These are phyloP conservation scores for Senna siamea DNA, from an alignment of 306 rosid species.

Conservation along the genomic window DNA sequence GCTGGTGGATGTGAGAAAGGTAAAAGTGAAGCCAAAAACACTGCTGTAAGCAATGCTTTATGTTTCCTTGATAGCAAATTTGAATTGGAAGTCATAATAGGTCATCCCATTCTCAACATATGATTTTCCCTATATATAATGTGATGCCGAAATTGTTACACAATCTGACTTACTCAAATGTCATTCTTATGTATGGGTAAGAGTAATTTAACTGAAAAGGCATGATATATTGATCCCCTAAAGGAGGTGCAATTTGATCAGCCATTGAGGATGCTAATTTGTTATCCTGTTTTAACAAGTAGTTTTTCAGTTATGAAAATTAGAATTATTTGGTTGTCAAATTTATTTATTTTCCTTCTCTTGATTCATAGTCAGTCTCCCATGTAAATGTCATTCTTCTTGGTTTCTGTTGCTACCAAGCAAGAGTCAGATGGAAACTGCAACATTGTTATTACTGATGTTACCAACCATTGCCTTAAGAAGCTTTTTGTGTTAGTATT, in stretches of 20 bases:
- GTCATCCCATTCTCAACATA: neutral
- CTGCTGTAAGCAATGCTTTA: neutral
- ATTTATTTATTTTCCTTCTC: neutral
- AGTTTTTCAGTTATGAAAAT: constrained; percentile 19
- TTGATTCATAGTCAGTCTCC: neutral
- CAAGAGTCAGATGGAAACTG: neutral
- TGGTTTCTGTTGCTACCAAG: neutral
- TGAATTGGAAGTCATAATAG: neutral
- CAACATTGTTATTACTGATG: neutral
- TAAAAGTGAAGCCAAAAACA: neutral
- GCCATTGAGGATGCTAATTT: neutral
- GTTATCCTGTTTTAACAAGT: neutral
- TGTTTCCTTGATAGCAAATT: neutral
- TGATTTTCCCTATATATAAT: neutral
- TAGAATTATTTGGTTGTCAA: constrained; percentile 1
- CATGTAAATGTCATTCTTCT: constrained; percentile 3
- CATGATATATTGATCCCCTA: neutral
- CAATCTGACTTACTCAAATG: neutral
- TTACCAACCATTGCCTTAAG: neutral
- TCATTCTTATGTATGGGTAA: neutral
- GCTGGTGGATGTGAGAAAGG: neutral
- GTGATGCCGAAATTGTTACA: neutral
- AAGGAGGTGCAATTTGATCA: neutral
- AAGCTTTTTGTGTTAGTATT: constrained; percentile 15
- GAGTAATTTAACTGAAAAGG: neutral